These are phyloP conservation scores for Mucor piriformis DNA, from an alignment of 371 early-diverging fungal genomes.

Conservation along the genomic window DNA sequence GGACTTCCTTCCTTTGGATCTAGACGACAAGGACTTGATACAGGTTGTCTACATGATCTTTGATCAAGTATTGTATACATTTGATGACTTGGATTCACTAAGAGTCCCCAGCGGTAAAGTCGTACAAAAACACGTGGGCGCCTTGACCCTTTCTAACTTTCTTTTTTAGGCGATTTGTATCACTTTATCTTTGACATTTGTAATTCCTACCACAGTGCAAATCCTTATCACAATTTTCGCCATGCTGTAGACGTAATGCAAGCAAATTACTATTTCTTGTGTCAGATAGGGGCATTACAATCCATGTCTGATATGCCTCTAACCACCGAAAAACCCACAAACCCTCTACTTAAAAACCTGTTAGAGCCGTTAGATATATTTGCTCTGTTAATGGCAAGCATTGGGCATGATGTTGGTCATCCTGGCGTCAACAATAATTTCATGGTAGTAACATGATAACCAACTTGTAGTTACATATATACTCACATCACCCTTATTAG, in stretches of 20 bases:
- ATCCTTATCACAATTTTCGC: constrained; percentile 87
- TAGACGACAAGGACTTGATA: constrained; percentile 61
- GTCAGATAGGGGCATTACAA: constrained; percentile 61
- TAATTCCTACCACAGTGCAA: constrained; percentile 73
- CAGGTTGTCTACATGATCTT: constrained; percentile 66
- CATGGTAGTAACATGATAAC: constrained; percentile 49
- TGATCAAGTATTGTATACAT: constrained; percentile 53
- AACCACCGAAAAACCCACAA: background rate
- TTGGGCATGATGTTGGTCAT: constrained; percentile 88
- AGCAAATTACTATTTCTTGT: constrained; percentile 77
- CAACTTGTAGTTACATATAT: background rate
- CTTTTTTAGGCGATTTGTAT: constrained; percentile 55
- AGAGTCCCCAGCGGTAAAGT: constrained; percentile 62
- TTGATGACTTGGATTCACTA: constrained; percentile 58
- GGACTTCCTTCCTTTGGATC: constrained; percentile 67
- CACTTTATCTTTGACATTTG: constrained; percentile 66
- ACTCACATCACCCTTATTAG: constrained; percentile 22
- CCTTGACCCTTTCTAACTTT: constrained; percentile 15
- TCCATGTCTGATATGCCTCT: constrained; percentile 23
- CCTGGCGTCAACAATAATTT: constrained; percentile 87
- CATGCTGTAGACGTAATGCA: constrained; percentile 89
- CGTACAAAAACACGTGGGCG: constrained; percentile 18
- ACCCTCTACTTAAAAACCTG: constrained; percentile 23
- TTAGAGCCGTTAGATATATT: constrained; percentile 70
- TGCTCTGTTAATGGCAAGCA: constrained; percentile 75